These are phyloP conservation scores for Domatiomyces globalis DNA, from an alignment of 2,329 filamentous ascomycete genomes.

Conservation along the genomic window DNA sequence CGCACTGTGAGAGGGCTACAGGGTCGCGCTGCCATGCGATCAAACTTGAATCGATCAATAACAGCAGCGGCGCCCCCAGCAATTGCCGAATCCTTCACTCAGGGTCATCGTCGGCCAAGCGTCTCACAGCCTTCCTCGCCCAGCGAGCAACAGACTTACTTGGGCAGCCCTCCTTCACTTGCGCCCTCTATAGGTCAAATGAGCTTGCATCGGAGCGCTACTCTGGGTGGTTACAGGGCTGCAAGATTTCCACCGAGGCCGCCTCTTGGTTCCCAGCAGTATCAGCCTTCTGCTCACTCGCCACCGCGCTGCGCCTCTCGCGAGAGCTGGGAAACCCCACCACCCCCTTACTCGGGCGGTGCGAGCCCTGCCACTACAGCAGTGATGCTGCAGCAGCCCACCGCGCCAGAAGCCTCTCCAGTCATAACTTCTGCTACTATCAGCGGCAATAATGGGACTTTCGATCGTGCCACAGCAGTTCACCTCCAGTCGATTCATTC, in stretches of 20 bases:
- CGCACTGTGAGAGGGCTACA: constrained; percentile 36
- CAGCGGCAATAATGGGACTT: background rate
- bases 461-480: background rate
- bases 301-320: constrained; percentile 8
- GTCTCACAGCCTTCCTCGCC: constrained; percentile 16
- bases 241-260: constrained; percentile 44
- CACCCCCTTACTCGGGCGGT: constrained; percentile 13
- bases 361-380: background rate
- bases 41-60: constrained; percentile 27
- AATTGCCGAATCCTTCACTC: constrained; percentile 1
- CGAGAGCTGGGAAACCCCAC: constrained; percentile 16
- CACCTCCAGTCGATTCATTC: background rate
- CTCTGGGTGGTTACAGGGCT: constrained; percentile 55
- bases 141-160: constrained; percentile 11
- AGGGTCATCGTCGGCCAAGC: constrained; percentile 3
- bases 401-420: background rate
- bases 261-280: constrained; percentile 12
- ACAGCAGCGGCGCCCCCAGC: constrained; percentile 20
- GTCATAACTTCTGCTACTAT: background rate
- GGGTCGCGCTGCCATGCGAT: constrained; percentile 6
- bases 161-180: background rate
- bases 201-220: constrained; percentile 18
- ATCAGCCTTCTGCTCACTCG: constrained; percentile 10
- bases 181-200: constrained; percentile 1
- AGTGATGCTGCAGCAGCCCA: background rate